Base-by-base conservation (phyloP, 768 basidiomycete species). In the Gymnopilus dilepis region DNA sequence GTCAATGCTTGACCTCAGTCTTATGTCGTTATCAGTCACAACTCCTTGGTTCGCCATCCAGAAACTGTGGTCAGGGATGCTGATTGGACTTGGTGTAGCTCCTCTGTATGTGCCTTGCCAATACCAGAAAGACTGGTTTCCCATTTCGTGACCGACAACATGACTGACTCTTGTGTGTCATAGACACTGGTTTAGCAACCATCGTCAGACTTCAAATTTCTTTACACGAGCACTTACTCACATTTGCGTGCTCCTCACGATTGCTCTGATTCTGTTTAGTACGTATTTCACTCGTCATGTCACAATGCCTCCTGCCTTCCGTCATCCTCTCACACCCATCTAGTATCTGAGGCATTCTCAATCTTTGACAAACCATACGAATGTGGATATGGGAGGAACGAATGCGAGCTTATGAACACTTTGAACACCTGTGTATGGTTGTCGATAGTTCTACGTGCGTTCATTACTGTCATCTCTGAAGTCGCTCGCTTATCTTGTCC, bases 141-240 rank as follows among this genome's bases (percentile, higher is more conserved):
- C n/a, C n/a, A n/a, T n/a, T n/a, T n/a, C n/a, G n/a, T n/a, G n/a
- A n/a, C n/a, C n/a, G n/a, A n/a, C n/a, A n/a, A n/a, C n/a, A n/a
- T n/a, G n/a, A n/a, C n/a, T n/a, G n/a, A 24, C n/a, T 52, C 8
- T 0, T n/a, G 24, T 6, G 15, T 9, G 11, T 12, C 21, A 21
- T 41, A 69, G 68, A 30, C 68, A 69, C 37, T 67, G 68, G 68
- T 69, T 61, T 30, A 67, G 68, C 57, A 66, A 63, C 21, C 51
- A 66, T 24, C 63, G 68, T 13, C 43, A 48, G 13, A 63, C 65
- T 1, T 26, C 42, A 2, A 61, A 65, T 43, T 33, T 65, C n/a
- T 42, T 69, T 6, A 69, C 65, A 7, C 56, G 59, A 7, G 51
- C 63, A 15, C 52, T 33, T 3, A 54, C 56, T 12, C 68, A 69